Percentiles rank a stretch among this genome's conserved stretches.
Conservation (phyloP, 257 asterid species). For the Handroanthus guayacan region DNA sequence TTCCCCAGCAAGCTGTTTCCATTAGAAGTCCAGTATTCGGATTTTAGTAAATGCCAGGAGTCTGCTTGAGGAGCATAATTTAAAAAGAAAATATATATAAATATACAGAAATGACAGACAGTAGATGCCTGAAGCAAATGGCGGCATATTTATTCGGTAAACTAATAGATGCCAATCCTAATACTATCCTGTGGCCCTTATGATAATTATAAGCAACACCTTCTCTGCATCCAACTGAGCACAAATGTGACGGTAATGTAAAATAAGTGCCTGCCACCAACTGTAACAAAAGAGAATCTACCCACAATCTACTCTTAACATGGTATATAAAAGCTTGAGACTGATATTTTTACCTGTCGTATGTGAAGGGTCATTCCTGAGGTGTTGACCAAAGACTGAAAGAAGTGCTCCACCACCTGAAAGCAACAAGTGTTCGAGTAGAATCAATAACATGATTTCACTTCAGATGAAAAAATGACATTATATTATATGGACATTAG, state of each 20-base stretch:
- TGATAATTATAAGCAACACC: neutral
- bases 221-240: neutral
- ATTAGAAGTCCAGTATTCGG: conserved; percentile 28
- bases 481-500: neutral
- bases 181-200: neutral
- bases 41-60: neutral
- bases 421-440: conserved; percentile 34
- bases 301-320: conserved; percentile 14
- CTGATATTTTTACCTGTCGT: conserved; percentile 69
- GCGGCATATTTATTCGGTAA: neutral
- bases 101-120: neutral
- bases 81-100: neutral
- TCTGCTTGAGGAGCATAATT: neutral
- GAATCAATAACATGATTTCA: conserved; percentile 9
- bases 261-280: neutral
- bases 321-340: neutral
- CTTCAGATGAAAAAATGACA: neutral
- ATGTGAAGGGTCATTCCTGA: conserved; percentile 99
- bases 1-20: conserved; percentile 84
- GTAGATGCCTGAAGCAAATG: neutral
- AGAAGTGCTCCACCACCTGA: conserved; percentile 99
- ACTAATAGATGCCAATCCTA: neutral
- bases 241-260: neutral
- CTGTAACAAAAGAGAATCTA: neutral
- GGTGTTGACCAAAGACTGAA: conserved; percentile 95